Percentiles rank a stretch among this genome's conserved stretches.
These are phyloP conservation scores for Fusarium sp. DNA, from an alignment of 2,329 filamentous ascomycete genomes.

Conservation along the genomic window DNA sequence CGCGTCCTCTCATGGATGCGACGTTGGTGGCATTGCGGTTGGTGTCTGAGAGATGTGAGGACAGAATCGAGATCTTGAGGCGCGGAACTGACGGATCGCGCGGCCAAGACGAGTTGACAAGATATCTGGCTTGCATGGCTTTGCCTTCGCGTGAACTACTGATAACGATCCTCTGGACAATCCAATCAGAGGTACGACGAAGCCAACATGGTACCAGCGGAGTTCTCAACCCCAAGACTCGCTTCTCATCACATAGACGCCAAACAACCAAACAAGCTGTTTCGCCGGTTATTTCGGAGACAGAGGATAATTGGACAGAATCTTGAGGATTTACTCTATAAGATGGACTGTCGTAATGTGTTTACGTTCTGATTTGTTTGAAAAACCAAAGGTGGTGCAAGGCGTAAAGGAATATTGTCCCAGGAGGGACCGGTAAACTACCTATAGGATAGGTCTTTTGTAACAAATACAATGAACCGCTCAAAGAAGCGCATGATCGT, in stretches of 20 bases:
- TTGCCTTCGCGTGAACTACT: slow-evolving; percentile 62
- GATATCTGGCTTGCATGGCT: slow-evolving; percentile 52
- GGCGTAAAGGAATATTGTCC: slow-evolving; percentile 42
- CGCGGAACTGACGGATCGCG: slow-evolving; percentile 52
- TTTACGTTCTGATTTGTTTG: slow-evolving; percentile 19
- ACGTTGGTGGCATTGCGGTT: slow-evolving; percentile 79
- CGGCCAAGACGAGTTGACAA: slow-evolving; percentile 53
- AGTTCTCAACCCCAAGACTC: slow-evolving; percentile 43
- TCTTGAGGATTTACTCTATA: slow-evolving; percentile 29
- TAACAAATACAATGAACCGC: slow-evolving; percentile 41
- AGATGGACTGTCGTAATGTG: slow-evolving; percentile 39
- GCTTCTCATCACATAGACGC: slow-evolving; percentile 32
- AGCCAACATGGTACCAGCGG: slow-evolving; percentile 42
- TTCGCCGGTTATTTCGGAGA: slow-evolving; percentile 38
- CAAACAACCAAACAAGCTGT: slow-evolving; percentile 42
- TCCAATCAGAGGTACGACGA: slow-evolving; percentile 57
- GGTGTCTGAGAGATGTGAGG: slow-evolving; percentile 68
- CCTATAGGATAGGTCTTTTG: slow-evolving; percentile 30
- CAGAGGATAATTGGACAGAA: slow-evolving; percentile 36
- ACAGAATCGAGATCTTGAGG: slow-evolving; percentile 56
- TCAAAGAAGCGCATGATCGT: slow-evolving; percentile 33
- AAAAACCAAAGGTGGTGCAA: slow-evolving; percentile 19
- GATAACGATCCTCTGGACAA: slow-evolving; percentile 60
- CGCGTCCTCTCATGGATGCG: slow-evolving; percentile 79
- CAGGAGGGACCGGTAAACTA: slow-evolving; percentile 28